phyloP scores from a whole-genome alignment of 768 basidiomycete species.

The Tulasnella sp. region DNA sequence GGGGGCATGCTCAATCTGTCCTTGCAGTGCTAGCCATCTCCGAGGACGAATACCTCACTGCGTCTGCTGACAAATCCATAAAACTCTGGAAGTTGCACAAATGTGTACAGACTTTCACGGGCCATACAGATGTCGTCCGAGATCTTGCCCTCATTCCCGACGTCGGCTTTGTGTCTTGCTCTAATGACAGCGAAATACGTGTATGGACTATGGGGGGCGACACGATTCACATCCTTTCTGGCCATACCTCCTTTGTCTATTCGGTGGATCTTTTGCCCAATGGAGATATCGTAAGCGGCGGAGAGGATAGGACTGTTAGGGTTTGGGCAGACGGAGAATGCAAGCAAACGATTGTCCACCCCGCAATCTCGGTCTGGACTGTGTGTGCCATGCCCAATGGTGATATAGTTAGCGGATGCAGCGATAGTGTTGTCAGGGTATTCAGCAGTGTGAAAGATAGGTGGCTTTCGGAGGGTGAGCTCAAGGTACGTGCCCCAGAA shows the following conservation, averaged over 20 bases:
- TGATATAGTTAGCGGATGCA: conserved; percentile 84
- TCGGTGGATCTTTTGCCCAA: conserved; percentile 67
- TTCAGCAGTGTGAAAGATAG: conserved; percentile 66
- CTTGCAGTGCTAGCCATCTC: conserved; percentile 83
- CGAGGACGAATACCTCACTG: conserved; percentile 67
- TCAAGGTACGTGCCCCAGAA: conserved; percentile 37
- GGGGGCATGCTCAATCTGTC: conserved; percentile 81
- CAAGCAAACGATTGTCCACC: conserved; percentile 77
- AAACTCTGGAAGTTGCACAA: conserved; percentile 76
- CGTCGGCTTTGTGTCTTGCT: conserved; percentile 88
- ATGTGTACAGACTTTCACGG: conserved; percentile 57
- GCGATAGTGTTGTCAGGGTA: conserved; percentile 76
- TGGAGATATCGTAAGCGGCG: conserved; percentile 76
- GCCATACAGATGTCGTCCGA: conserved; percentile 87
- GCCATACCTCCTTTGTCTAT: conserved; percentile 96
- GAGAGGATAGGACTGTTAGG: conserved; percentile 86
- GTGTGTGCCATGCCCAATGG: conserved; percentile 78
- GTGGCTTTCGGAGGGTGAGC: conserved; percentile 51
- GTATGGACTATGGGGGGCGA: conserved; percentile 84
- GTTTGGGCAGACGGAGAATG: conserved; percentile 94
- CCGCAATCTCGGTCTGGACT: conserved; percentile 95
- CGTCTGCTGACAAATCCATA: conserved; percentile 90
- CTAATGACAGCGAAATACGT: conserved; percentile 91
- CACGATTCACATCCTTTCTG: conserved; percentile 62
- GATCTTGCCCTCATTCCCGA: conserved; percentile 67